Evolutionary conservation across 169 alveolate genomes (phyloP), one percentile per base, ranked within the genome.

Genomic region (Babesia bigemina): DNA sequence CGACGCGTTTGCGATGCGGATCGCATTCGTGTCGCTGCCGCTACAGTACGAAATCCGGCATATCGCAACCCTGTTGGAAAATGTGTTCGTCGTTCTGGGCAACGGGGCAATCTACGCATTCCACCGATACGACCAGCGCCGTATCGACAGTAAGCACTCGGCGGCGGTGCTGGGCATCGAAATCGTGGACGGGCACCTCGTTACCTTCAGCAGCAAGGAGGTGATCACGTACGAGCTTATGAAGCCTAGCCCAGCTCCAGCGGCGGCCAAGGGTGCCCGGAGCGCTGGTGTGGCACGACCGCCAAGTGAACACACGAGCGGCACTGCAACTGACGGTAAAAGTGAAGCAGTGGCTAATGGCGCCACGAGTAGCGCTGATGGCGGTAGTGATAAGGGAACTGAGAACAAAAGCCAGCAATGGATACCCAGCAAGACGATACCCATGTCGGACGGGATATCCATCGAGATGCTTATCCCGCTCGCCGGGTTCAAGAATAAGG

Each of bases 401-500:
- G 62, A 22, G 24, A 76, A n/a, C 50, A 78, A 33, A 9, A 55
- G 75, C 70, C 62, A 75, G 59, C 44, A 75, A 7, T 85, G 84
- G 79, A 59, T 36, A 63, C 66, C 70, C 12, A 57, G 71, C 11
- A 63, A 24, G 42, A 59, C 85, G 26, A 75, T 88, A 26, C 69
- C 70, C 21, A 45, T 71, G 50, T 49, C 63, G 28, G 86, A 86
- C 9, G 61, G 69, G 50, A 29, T 72, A 36, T 79, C 59, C 50
- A 59, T 88, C 14, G 75, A 66, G 44, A n/a, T 52, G 45, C 70
- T 82, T 39, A 8, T 85, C 36, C 92, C 87, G n/a, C 90, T 88
- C 24, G 65, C 29, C 14, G 93, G 91, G 29, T 79, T 85, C 63
- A 84, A 52, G 57, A 85, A 88, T 70, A 88, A 88, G 70, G 88